Evolutionary conservation across 108 stramenopile species (phyloP).

Genomic region (Pseudonitzschia pungens): DNA sequence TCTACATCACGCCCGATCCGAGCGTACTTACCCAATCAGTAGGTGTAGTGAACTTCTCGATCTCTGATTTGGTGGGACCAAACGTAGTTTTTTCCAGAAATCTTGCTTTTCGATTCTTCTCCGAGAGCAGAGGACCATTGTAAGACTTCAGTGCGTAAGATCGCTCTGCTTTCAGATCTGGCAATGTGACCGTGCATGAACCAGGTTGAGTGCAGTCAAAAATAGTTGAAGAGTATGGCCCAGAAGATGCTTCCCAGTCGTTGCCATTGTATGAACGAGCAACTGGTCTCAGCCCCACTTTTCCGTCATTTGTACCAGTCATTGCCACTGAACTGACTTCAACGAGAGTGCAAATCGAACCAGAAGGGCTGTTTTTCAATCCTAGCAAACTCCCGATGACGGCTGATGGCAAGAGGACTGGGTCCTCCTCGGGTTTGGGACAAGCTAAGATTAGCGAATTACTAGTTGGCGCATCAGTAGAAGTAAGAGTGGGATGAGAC

Average conservation of each 20-base stretch:
- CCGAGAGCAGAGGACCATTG: neutral
- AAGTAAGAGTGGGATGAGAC: too few relatives aligned
- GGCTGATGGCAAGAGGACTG: neutral
- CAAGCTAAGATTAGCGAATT: neutral
- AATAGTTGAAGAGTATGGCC: neutral
- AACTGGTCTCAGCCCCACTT: conserved; percentile 16
- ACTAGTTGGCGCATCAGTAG: too few relatives aligned
- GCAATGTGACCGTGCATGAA: neutral
- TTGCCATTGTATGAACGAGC: conserved; percentile 32
- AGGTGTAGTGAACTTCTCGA: conserved; percentile 8
- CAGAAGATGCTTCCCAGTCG: conserved; percentile 33
- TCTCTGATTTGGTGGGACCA: conserved; percentile 25
- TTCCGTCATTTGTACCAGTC: neutral
- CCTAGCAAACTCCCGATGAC: neutral
- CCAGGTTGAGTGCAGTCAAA: conserved; percentile 10
- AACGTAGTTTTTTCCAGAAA: conserved; percentile 43
- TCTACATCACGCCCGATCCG: neutral
- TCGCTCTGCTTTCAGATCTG: neutral
- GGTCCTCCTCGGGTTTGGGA: neutral
- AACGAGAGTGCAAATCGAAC: neutral
- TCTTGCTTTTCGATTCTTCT: conserved; percentile 29
- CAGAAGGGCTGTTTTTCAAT: neutral
- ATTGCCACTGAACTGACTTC: neutral
- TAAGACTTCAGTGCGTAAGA: neutral
- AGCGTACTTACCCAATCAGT: conserved; percentile 4